Conservation (phyloP, 805 yeast species). For the Pichia occidentalis region DNA sequence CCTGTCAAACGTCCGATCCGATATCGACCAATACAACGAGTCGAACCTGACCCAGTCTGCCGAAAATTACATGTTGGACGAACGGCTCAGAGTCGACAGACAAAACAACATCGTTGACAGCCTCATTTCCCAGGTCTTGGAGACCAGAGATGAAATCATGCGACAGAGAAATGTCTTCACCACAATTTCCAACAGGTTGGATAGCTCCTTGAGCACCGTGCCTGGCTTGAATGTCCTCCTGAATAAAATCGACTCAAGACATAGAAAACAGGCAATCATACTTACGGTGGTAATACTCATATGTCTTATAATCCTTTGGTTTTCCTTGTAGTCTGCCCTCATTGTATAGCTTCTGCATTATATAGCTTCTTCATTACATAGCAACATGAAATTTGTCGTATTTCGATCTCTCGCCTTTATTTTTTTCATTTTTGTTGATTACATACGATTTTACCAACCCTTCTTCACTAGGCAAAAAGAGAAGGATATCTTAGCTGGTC, state of each 20-base stretch:
- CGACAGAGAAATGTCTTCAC: constrained; percentile 62
- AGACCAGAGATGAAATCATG: constrained; percentile 78
- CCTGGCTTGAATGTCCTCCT: constrained; percentile 81
- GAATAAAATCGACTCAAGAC: constrained; percentile 76
- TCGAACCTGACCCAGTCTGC: constrained; percentile 28
- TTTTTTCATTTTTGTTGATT: too few species aligned
- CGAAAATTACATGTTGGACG: constrained; percentile 61
- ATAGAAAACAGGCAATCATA: constrained; percentile 82
- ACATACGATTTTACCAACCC: too few species aligned
- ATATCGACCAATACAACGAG: constrained; percentile 60
- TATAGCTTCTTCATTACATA: neutral
- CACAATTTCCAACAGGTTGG: constrained; percentile 57
- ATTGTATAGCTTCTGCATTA: neutral
- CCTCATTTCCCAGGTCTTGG: constrained; percentile 76
- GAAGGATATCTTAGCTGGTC: too few species aligned
- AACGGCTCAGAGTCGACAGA: constrained; percentile 62
- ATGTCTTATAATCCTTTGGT: constrained; percentile 62
- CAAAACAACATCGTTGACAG: constrained; percentile 74
- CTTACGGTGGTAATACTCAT: constrained; percentile 64
- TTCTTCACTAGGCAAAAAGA: too few species aligned
- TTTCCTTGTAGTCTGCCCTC: constrained; percentile 17
- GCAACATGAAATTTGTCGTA: too few species aligned
- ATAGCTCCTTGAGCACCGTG: constrained; percentile 54
- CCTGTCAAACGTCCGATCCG: constrained; percentile 68
- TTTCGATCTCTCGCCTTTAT: too few species aligned